phyloP scores from a whole-genome alignment of 176 grass and related monocot genomes.

The Aegilops bicornis region DNA sequence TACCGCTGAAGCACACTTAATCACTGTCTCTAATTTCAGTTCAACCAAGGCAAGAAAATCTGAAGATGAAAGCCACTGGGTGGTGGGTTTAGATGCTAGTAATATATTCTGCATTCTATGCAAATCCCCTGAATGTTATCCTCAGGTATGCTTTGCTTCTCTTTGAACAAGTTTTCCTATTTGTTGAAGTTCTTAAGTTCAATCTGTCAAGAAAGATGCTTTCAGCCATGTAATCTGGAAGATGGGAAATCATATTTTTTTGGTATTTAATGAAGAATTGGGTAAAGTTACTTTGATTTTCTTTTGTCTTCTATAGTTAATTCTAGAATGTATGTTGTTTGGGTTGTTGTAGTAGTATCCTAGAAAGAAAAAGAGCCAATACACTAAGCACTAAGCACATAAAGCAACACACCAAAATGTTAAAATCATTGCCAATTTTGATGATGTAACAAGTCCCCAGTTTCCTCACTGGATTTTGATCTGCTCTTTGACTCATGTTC shows the following conservation, averaged over 20 bases:
- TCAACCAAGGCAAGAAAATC: constrained; percentile 70
- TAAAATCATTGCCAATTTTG: neutral
- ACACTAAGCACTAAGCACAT: neutral
- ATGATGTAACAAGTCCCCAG: neutral
- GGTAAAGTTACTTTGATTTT: neutral
- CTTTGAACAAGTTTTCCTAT: neutral
- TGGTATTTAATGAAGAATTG: neutral
- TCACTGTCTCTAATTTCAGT: constrained; percentile 47
- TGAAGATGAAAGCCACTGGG: constrained; percentile 88
- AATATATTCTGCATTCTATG: constrained; percentile 92
- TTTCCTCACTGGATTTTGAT: neutral
- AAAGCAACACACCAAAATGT: neutral
- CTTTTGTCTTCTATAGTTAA: neutral
- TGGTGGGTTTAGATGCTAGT: constrained; percentile 75
- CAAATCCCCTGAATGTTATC: constrained; percentile 71
- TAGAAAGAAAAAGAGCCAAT: neutral
- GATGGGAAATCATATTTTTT: neutral
- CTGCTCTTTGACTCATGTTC: constrained; percentile 16
- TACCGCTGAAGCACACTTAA: constrained; percentile 24
- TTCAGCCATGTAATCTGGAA: neutral
- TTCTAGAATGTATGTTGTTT: constrained; percentile 1
- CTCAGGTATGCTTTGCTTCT: constrained; percentile 54
- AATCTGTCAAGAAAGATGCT: neutral
- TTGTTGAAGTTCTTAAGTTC: neutral
- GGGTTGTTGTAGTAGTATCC: neutral